Base-by-base conservation (phyloP, 108 stramenopile species). In the Mayamaea pseudoterrestris region DNA sequence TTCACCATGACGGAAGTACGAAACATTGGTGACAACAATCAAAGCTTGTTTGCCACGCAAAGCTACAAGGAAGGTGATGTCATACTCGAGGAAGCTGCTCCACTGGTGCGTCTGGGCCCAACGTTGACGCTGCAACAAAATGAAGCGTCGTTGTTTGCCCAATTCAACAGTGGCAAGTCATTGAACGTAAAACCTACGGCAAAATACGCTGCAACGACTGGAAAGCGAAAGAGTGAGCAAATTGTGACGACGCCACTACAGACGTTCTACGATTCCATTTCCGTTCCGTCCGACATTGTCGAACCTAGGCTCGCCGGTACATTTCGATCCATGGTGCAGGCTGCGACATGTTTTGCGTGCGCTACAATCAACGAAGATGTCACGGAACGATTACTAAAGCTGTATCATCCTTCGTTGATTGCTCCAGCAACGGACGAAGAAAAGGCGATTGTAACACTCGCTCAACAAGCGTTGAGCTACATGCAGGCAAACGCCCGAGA, bases 341-440 rank as follows among this genome's bases (percentile, higher is more conserved):
- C 75, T 8, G 80, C 61, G 3, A 67, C 74, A 1, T 49, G 54
- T 29, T 74, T 63, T 53, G 18, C 53, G 30, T 31, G 46, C 11
- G 14, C n/a, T 34, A n/a, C 45, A 14, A 40, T 21, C 24, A 53
- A 53, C 0, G 45, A 34, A 22, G 44, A 53, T 3, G 54, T 35
- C 28, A 50, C 60, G 1, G 44, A 44, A 1, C 57, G 66, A 37
- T 22, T 83, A 0, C 50, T 80, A n/a, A 35, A 63, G 27, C 40
- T 89, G 29, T 79, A 79, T 57, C 57, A 76, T 53, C 81, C 86
- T n/a, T n/a, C n/a, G n/a, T n/a, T n/a, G n/a, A n/a, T n/a, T n/a
- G n/a, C n/a, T n/a, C n/a, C n/a, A n/a, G n/a, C n/a, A n/a, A n/a
- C n/a, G n/a, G n/a, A n/a, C n/a, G 21, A 1, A 42, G 80, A 77